phyloP scores from a whole-genome alignment of 768 basidiomycete genomes.

The Mycena venus region DNA sequence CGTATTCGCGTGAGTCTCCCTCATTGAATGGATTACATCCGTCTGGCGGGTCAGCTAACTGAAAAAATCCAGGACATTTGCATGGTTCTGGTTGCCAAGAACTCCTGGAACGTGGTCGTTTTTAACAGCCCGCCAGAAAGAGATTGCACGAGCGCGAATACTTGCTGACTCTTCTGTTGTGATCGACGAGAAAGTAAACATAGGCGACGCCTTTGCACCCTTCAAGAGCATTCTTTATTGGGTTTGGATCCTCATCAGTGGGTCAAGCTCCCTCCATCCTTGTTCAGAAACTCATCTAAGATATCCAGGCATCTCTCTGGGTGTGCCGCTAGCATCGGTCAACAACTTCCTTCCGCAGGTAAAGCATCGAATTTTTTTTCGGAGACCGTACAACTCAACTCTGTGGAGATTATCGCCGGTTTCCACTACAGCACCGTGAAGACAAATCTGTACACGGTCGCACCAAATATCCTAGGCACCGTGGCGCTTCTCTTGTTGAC shows the following conservation, averaged over 20 bases:
- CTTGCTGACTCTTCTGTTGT: slow-evolving; percentile 60
- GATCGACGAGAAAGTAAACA: slow-evolving; percentile 55
- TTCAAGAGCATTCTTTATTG: slow-evolving; percentile 62
- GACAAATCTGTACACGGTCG: slow-evolving; percentile 67
- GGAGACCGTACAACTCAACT: slow-evolving; percentile 55
- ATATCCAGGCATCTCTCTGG: slow-evolving; percentile 24
- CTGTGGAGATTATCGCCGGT: slow-evolving; percentile 25
- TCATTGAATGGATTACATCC: too few species aligned
- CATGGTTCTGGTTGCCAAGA: slow-evolving; percentile 61
- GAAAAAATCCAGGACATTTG: too few species aligned
- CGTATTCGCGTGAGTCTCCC: too few species aligned
- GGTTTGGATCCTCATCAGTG: slow-evolving; percentile 61
- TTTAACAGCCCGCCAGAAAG: slow-evolving; percentile 54
- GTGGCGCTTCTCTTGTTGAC: slow-evolving; percentile 60
- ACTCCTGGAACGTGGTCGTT: slow-evolving; percentile 57
- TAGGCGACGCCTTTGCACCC: slow-evolving; percentile 59
- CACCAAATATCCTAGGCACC: slow-evolving; percentile 60
- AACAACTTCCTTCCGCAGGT: slow-evolving; percentile 66
- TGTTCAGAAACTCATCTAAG: background rate
- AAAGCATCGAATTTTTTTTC: slow-evolving; percentile 33
- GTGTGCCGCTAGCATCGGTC: slow-evolving; percentile 59
- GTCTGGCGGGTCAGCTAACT: too few species aligned
- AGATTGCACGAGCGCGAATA: slow-evolving; percentile 57
- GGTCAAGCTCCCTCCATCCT: background rate
- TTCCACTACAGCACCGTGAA: slow-evolving; percentile 49